Conservation (phyloP, 2,329 filamentous ascomycete species). For the Monosporascus sp. region DNA sequence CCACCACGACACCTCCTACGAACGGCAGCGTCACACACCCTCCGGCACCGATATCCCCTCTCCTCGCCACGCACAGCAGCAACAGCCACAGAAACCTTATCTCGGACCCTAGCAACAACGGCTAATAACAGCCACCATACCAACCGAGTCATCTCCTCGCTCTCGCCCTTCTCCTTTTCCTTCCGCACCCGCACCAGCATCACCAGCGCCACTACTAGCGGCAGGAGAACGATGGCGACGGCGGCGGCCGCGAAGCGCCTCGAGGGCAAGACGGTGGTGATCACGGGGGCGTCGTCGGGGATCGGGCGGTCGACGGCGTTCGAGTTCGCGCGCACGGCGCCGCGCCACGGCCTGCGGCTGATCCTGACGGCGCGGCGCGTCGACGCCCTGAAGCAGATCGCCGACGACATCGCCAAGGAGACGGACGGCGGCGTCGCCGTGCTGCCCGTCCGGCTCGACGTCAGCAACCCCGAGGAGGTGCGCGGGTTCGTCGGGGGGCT, state of each 20-base stretch:
- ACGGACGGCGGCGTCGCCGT: slow-evolving; percentile 78
- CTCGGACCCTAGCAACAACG: neutral
- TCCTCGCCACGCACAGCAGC: no score
- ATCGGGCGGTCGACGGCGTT: slow-evolving; percentile 81
- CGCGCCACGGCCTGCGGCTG: slow-evolving; percentile 71
- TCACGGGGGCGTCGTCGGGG: slow-evolving; percentile 90
- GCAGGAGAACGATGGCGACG: slow-evolving; percentile 37
- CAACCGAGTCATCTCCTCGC: neutral
- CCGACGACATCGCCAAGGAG: slow-evolving; percentile 69
- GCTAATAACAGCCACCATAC: neutral
- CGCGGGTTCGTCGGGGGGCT: slow-evolving; percentile 65
- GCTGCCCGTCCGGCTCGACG: slow-evolving; percentile 76
- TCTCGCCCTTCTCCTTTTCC: neutral
- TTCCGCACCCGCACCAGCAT: neutral
- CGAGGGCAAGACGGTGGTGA: slow-evolving; percentile 83
- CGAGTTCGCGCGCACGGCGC: slow-evolving; percentile 85
- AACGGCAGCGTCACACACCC: no score
- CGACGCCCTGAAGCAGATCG: slow-evolving; percentile 71
- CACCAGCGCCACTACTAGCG: slow-evolving; percentile 33
- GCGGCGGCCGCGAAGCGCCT: slow-evolving; percentile 77
- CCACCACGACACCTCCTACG: no score
- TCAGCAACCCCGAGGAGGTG: slow-evolving; percentile 74
- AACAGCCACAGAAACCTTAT: no score
- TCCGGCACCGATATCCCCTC: no score
- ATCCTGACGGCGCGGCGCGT: slow-evolving; percentile 84